A percentile compares a stretch with the other conserved stretches of the same genome.
phyloP scores from a whole-genome alignment of 345 rosid genomes.

The Syzygium aqueum region DNA sequence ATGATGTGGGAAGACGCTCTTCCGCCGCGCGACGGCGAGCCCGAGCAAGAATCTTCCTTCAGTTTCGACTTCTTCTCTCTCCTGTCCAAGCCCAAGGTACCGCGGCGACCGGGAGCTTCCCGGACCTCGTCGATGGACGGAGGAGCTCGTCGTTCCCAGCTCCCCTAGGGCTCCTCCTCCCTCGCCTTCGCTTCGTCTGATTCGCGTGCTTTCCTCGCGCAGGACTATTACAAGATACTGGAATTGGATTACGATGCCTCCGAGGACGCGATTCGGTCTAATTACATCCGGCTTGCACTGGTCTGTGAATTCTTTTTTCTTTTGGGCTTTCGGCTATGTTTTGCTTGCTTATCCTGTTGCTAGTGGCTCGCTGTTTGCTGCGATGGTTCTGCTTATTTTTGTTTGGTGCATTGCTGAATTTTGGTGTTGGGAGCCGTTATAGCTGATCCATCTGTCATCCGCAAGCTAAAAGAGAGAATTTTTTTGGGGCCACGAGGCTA shows the following conservation, averaged over 20 bases:
- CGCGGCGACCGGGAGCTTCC: not conserved
- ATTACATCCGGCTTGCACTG: slow-evolving; percentile 89
- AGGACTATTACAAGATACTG: slow-evolving; percentile 89
- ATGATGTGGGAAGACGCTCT: slow-evolving; percentile 32
- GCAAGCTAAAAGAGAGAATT: not conserved
- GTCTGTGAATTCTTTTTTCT: slow-evolving; percentile 16
- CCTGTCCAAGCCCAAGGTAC: slow-evolving; percentile 60
- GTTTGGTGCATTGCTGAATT: not conserved
- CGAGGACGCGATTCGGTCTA: slow-evolving; percentile 85
- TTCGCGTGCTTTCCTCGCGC: not conserved
- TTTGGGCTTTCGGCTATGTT: not conserved
- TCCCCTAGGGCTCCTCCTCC: not conserved
- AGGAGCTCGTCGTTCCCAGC: not conserved
- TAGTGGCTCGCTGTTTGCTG: not conserved
- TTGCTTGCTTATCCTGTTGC: not conserved
- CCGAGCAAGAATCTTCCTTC: slow-evolving; percentile 23
- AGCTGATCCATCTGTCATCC: not conserved
- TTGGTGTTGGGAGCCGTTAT: not conserved
- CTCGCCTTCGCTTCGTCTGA: not conserved
- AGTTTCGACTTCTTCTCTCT: slow-evolving; percentile 60
- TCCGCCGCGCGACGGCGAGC: slow-evolving; percentile 6
- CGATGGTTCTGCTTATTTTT: not conserved
- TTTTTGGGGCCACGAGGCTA: not conserved
- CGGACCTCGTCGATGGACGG: not conserved
- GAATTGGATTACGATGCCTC: slow-evolving; percentile 75